A percentile compares a stretch with the other conserved stretches of the same genome.
Evolutionary conservation across 805 yeast genomes (phyloP).

Genomic region (Saccharomycopsis capsularis): DNA sequence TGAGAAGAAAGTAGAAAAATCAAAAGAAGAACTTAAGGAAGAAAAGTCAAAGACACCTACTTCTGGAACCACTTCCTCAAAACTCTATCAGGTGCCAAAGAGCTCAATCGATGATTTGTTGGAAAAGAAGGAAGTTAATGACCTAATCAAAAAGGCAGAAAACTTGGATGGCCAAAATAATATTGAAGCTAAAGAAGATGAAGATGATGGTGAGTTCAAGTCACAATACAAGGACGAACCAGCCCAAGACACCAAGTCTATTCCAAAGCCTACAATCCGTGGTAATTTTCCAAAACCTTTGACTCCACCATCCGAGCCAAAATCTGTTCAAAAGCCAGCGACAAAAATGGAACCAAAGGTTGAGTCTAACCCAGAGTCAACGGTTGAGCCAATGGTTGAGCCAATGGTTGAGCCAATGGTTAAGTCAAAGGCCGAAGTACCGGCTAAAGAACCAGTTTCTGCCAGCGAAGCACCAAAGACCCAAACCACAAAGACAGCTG

Average conservation of each 20-base stretch:
- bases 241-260: constrained; percentile 13
- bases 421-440: constrained; percentile 19
- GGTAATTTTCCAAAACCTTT: constrained; percentile 7
- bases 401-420: constrained; percentile 21
- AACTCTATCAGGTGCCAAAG: constrained; percentile 32
- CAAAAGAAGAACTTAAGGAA: constrained; percentile 13
- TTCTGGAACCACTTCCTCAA: constrained; percentile 24
- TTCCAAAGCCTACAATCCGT: constrained; percentile 6
- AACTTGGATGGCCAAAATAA: constrained; percentile 34
- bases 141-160: constrained; percentile 42
- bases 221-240: constrained; percentile 12
- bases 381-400: constrained; percentile 24
- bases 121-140: constrained; percentile 40
- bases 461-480: constrained; percentile 15
- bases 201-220: constrained; percentile 28
- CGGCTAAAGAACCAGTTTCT: constrained; percentile 18
- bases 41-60: constrained; percentile 26
- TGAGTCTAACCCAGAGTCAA: constrained; percentile 20
- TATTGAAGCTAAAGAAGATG: constrained; percentile 32
- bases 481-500: constrained; percentile 11
- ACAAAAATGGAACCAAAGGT: neutral
- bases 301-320: constrained; percentile 2
- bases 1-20: constrained; percentile 5
- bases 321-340: neutral
- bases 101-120: constrained; percentile 42